Percentiles rank a stretch among this genome's conserved stretches.
Conservation (phyloP, 352 stramenopile species). For the Globisporangium cylindrosporum region DNA sequence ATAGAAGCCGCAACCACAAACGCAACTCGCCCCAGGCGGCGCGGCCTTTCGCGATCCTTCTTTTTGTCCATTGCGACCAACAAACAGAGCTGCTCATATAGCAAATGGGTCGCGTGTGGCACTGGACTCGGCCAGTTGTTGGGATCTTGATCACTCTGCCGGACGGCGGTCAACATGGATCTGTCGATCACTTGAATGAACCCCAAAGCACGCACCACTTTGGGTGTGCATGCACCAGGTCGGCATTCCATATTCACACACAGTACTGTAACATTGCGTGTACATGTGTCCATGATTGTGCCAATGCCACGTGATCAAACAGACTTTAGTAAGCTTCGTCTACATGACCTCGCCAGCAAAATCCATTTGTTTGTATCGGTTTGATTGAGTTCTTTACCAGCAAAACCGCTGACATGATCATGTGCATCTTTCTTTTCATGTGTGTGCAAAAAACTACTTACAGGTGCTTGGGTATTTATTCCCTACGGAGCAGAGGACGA, state of each 20-base stretch:
- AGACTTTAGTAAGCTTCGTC: not conserved
- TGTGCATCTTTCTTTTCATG: not conserved
- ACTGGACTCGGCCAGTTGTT: not conserved
- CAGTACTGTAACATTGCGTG: not conserved
- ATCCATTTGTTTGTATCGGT: not conserved
- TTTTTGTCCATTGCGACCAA: not conserved
- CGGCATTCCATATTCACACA: not conserved
- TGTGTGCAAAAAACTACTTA: not conserved
- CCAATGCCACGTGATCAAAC: not conserved
- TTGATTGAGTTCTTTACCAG: not conserved
- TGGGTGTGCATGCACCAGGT: not conserved
- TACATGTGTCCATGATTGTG: not conserved
- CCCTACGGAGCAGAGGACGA: conserved; percentile 4
- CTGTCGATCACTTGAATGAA: not conserved
- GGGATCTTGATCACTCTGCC: not conserved
- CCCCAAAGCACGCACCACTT: not conserved
- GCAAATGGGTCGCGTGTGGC: not conserved
- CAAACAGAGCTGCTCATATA: not conserved
- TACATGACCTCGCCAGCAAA: not conserved
- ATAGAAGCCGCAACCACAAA: not conserved
- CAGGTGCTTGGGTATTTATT: no score
- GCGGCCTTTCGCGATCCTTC: not conserved
- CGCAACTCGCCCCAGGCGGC: not conserved
- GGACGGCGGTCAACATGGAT: not conserved
- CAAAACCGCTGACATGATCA: not conserved